Conservation (phyloP, 2,329 filamentous ascomycete species). For the Colletotrichum filicis region DNA sequence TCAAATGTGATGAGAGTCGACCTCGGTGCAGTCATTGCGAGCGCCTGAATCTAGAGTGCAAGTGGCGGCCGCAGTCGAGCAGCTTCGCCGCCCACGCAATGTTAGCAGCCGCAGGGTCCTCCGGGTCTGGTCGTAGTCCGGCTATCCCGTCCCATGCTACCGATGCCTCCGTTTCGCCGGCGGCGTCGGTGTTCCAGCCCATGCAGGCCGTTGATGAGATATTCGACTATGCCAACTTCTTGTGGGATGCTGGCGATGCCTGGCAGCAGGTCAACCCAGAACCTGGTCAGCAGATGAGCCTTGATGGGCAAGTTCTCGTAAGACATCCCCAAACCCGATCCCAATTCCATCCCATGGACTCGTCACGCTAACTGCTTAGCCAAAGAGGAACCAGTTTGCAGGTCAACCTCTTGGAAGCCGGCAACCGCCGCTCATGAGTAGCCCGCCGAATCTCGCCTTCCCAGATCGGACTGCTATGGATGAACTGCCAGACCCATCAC, state of each 20-base stretch:
- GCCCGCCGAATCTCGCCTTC: constrained; percentile 15
- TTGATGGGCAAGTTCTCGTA: constrained; percentile 16
- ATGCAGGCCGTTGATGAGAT: constrained; percentile 52
- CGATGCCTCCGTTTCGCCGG: constrained; percentile 41
- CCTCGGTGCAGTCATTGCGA: constrained; percentile 65
- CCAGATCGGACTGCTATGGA: constrained; percentile 10
- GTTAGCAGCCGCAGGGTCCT: constrained; percentile 38
- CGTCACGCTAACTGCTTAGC: not conserved
- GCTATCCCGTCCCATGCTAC: constrained; percentile 40
- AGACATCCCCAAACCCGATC: not conserved
- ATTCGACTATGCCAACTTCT: constrained; percentile 60
- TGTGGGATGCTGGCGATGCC: constrained; percentile 55
- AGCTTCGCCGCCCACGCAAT: constrained; percentile 14
- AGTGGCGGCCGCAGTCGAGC: constrained; percentile 53
- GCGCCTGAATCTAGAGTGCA: constrained; percentile 63
- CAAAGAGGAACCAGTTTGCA: not conserved
- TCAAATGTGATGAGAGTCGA: constrained; percentile 64
- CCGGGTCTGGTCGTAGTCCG: constrained; percentile 37
- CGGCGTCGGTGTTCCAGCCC: constrained; percentile 40
- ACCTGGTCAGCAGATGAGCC: constrained; percentile 16
- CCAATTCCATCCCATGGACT: not conserved
- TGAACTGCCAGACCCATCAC: constrained; percentile 3
- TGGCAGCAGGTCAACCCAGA: constrained; percentile 44
- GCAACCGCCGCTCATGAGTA: constrained; percentile 5
- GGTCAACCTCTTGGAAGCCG: not conserved